A percentile compares a stretch with the other conserved stretches of the same genome.
Conservation (phyloP, 345 rosid species). For the Citrus inodora region DNA sequence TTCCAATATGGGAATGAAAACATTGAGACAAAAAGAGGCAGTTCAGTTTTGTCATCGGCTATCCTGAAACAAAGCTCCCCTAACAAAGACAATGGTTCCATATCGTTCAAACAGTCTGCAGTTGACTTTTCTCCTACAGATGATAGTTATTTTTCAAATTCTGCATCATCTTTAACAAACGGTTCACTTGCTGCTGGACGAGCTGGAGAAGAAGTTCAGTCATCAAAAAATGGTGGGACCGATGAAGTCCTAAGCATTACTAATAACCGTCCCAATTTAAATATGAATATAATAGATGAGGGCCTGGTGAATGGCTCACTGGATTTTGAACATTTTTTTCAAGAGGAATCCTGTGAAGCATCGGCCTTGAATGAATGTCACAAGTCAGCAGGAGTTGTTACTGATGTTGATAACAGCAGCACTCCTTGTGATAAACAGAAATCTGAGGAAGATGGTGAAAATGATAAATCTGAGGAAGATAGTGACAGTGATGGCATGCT, state of each 20-base stretch:
- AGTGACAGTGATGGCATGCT: conserved; percentile 78
- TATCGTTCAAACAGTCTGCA: conserved; percentile 45
- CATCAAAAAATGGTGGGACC: conserved; percentile 43
- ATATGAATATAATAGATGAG: conserved; percentile 55
- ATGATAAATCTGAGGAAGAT: conserved; percentile 59
- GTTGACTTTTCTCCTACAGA: conserved; percentile 35
- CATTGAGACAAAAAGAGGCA: conserved; percentile 26
- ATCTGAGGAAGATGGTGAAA: conserved; percentile 64
- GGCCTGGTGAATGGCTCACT: conserved; percentile 42
- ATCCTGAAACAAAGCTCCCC: conserved; percentile 31
- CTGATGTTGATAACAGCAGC: conserved; percentile 38
- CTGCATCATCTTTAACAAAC: conserved; percentile 36
- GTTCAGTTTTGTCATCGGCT: conserved; percentile 36
- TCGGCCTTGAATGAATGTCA: conserved; percentile 20
- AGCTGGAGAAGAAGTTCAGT: conserved; percentile 36
- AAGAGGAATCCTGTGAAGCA: conserved; percentile 61
- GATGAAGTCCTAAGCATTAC: conserved; percentile 57
- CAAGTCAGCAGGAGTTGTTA: conserved; percentile 36
- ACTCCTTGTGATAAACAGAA: conserved; percentile 60
- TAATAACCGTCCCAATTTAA: conserved; percentile 63
- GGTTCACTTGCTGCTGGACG: conserved; percentile 53
- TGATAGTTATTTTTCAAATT: conserved; percentile 37
- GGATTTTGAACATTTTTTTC: conserved; percentile 70
- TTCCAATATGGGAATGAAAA: conserved; percentile 29
- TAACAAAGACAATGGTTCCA: conserved; percentile 27